phyloP scores from a whole-genome alignment of 768 basidiomycete species.

The Russula abietina region DNA sequence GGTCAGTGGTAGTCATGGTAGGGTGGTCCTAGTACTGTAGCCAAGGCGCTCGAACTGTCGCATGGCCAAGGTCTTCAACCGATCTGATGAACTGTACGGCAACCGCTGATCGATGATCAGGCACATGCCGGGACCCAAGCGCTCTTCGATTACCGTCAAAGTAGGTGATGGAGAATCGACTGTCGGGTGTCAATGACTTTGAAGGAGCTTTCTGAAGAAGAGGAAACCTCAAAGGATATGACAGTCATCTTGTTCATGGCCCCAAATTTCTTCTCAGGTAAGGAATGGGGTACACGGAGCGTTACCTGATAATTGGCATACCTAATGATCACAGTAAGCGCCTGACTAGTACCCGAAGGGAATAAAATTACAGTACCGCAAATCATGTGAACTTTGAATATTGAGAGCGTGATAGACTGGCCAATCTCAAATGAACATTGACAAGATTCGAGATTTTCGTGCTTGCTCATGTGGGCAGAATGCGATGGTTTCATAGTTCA shows the following conservation, averaged over 20 bases:
- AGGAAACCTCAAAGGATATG: neutral
- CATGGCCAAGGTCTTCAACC: no score
- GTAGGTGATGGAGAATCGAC: neutral
- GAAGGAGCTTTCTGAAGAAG: neutral
- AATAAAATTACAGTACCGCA: no score
- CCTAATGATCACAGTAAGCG: slow-evolving; percentile 31
- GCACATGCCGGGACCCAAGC: neutral
- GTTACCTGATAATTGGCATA: slow-evolving; percentile 38
- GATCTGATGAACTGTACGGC: no score
- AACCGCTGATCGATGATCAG: no score
- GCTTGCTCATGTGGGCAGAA: slow-evolving; percentile 36
- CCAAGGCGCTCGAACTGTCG: no score
- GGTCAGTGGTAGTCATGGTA: no score
- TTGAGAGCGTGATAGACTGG: slow-evolving; percentile 36
- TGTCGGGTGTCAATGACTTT: neutral
- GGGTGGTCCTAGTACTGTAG: no score
- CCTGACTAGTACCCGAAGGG: slow-evolving; percentile 16
- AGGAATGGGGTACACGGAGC: slow-evolving; percentile 37
- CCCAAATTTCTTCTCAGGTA: no score
- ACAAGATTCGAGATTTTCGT: slow-evolving; percentile 28
- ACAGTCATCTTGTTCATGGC: no score
- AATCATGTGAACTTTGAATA: slow-evolving; percentile 32
- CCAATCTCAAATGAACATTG: slow-evolving; percentile 42
- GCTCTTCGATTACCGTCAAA: neutral
- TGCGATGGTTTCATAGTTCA: slow-evolving; percentile 33